Conservation (phyloP, 495 filamentous ascomycete species). For the Oleoguttula mirabilis region DNA sequence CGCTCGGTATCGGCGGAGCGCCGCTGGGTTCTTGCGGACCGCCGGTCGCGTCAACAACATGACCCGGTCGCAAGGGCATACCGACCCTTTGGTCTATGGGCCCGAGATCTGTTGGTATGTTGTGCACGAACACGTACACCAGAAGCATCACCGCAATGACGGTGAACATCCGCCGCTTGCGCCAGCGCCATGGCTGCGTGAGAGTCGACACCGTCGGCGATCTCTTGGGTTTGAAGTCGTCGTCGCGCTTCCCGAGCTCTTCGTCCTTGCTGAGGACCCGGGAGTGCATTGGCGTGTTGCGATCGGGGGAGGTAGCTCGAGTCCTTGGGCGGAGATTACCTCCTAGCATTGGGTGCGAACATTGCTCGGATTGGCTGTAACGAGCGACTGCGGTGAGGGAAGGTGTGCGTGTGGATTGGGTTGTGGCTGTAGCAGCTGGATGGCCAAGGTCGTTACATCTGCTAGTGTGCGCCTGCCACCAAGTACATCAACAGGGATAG, state of each 20-base stretch:
- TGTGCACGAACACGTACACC: conserved; percentile 26
- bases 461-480: no score
- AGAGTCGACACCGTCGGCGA: conserved; percentile 28
- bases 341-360: conserved; percentile 8
- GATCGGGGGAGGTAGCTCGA: conserved; percentile 3
- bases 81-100: not conserved
- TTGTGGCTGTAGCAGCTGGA: no score
- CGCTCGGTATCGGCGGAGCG: conserved; percentile 15
- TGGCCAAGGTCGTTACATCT: no score
- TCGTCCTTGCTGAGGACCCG: conserved; percentile 35
- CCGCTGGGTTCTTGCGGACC: conserved; percentile 19
- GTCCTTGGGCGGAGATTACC: conserved; percentile 7
- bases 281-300: conserved; percentile 6
- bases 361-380: not conserved
- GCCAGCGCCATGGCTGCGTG: conserved; percentile 29
- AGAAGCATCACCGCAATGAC: conserved; percentile 33
- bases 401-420: no score
- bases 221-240: conserved; percentile 42
- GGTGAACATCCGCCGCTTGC: conserved; percentile 35
- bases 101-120: conserved; percentile 16
- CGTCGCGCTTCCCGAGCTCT: conserved; percentile 59
- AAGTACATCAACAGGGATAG: no score
- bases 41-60: not conserved
- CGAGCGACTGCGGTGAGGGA: no score
- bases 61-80: not conserved